These are phyloP conservation scores for Cryptococcus sp. DNA, from an alignment of 1,284 basidiomycete genomes.

Conservation along the genomic window DNA sequence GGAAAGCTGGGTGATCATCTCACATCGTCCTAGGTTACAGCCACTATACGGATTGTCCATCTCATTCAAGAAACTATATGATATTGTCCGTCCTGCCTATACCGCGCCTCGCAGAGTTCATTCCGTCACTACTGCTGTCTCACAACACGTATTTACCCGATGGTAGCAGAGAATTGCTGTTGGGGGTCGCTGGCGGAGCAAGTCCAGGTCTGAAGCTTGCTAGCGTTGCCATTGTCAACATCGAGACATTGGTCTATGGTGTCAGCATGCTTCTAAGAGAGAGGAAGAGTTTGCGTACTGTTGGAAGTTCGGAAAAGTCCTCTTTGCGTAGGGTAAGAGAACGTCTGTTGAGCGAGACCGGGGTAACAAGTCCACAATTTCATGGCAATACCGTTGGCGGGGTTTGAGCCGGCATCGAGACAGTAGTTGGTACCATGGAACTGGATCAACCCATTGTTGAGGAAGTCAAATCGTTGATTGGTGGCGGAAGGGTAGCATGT, in stretches of 20 bases:
- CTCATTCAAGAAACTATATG: too few species aligned
- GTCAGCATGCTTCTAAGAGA: neutral
- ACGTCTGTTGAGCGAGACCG: constrained; percentile 19
- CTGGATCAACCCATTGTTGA: neutral
- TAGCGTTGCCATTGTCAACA: neutral
- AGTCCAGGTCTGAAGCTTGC: constrained; percentile 1
- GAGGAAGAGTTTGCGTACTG: neutral
- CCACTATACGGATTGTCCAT: too few species aligned
- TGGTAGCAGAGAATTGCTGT: neutral
- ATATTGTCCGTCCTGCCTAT: too few species aligned
- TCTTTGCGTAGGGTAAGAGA: constrained; percentile 7
- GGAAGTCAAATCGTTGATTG: neutral
- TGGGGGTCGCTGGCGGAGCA: neutral
- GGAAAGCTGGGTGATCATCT: too few species aligned
- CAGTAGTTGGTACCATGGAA: constrained; percentile 8
- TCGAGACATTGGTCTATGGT: constrained; percentile 2
- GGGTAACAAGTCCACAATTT: constrained; percentile 28
- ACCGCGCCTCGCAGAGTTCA: too few species aligned
- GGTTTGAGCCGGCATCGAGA: constrained; percentile 16
- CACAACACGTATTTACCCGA: too few species aligned
- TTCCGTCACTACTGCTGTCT: too few species aligned
- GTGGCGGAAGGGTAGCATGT: neutral
- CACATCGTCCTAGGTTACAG: too few species aligned
- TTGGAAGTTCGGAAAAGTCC: neutral
- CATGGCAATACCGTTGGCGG: constrained; percentile 15